A percentile compares a stretch with the other conserved stretches of the same genome.
Evolutionary conservation across 1,139 yeast genomes (phyloP).

Genomic region (Kodamaea arcana): DNA sequence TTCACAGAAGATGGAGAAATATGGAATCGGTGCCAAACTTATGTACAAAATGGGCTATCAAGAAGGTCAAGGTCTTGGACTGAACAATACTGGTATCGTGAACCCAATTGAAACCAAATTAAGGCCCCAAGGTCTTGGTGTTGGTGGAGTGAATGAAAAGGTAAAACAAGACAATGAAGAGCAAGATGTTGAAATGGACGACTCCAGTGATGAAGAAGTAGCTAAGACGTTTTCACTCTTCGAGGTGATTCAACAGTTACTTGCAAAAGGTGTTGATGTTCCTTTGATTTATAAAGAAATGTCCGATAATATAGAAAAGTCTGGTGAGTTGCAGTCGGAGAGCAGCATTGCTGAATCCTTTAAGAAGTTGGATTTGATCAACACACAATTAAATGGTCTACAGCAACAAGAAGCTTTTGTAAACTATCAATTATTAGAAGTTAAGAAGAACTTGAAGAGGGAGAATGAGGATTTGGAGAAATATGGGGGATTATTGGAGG

Average conservation of each 20-base stretch:
- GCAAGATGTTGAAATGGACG: constrained; percentile 5
- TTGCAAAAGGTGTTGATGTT: constrained; percentile 22
- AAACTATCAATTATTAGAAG: constrained; percentile 15
- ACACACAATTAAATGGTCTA: constrained; percentile 15
- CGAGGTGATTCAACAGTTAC: constrained; percentile 25
- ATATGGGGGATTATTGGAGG: constrained; percentile 2
- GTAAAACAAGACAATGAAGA: constrained; percentile 7
- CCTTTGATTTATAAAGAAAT: constrained; percentile 25
- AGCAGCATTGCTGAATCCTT: constrained; percentile 11
- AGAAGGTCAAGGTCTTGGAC: constrained; percentile 80
- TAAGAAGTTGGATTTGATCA: constrained; percentile 13
- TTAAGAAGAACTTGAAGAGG: constrained; percentile 4
- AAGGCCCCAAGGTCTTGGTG: constrained; percentile 67
- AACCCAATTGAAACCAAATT: constrained; percentile 71
- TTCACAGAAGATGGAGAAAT: constrained; percentile 22
- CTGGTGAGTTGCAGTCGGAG: constrained; percentile 1
- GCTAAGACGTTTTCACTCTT: constrained; percentile 16
- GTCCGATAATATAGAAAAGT: constrained; percentile 15
- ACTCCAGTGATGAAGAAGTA: constrained; percentile 8
- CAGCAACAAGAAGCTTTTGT: constrained; percentile 18
- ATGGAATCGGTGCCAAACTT: constrained; percentile 84
- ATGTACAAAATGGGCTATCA: constrained; percentile 84
- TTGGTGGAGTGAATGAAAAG: constrained; percentile 57
- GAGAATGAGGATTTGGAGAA: constrained; percentile 3
- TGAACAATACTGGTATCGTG: constrained; percentile 63